Evolutionary conservation across 495 filamentous ascomycete species (phyloP).

Genomic region (Hypoxylon subgilvum): DNA sequence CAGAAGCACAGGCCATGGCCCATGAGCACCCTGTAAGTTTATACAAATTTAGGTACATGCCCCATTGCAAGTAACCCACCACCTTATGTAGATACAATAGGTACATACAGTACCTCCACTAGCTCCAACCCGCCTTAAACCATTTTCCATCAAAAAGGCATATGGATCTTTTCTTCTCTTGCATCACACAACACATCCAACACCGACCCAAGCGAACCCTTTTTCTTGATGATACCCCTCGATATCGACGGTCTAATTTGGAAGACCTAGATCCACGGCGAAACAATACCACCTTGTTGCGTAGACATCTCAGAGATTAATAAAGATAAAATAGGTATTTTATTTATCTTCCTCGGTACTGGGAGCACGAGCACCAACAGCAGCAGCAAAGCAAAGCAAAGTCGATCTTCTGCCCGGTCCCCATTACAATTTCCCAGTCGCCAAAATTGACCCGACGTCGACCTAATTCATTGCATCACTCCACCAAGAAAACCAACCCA

Average conservation of each 20-base stretch:
- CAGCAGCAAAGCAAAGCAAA: no score
- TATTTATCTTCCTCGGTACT: slow-evolving; percentile 17
- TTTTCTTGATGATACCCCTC: slow-evolving; percentile 35
- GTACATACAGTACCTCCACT: background rate
- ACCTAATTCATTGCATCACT: slow-evolving; percentile 40
- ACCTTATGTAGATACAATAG: no score
- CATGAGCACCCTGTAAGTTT: no score
- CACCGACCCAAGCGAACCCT: slow-evolving; percentile 14
- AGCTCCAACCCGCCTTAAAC: slow-evolving; percentile 35
- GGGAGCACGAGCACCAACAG: no score
- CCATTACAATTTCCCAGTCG: slow-evolving; percentile 1
- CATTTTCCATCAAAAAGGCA: slow-evolving; percentile 38
- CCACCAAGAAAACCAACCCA: slow-evolving; percentile 27
- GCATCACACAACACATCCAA: slow-evolving; percentile 35
- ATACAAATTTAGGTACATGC: no score
- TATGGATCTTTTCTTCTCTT: slow-evolving; percentile 30
- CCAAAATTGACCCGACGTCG: slow-evolving; percentile 39
- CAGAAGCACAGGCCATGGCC: no score
- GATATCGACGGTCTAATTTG: slow-evolving; percentile 34
- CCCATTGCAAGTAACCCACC: no score
- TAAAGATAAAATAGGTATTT: no score
- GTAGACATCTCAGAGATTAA: slow-evolving; percentile 13
- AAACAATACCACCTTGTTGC: background rate
- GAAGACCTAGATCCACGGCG: slow-evolving; percentile 12
- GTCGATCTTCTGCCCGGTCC: slow-evolving; percentile 26